These are phyloP conservation scores for Chlorella sp. DNA, from an alignment of 139 green algal genomes.

Conservation along the genomic window DNA sequence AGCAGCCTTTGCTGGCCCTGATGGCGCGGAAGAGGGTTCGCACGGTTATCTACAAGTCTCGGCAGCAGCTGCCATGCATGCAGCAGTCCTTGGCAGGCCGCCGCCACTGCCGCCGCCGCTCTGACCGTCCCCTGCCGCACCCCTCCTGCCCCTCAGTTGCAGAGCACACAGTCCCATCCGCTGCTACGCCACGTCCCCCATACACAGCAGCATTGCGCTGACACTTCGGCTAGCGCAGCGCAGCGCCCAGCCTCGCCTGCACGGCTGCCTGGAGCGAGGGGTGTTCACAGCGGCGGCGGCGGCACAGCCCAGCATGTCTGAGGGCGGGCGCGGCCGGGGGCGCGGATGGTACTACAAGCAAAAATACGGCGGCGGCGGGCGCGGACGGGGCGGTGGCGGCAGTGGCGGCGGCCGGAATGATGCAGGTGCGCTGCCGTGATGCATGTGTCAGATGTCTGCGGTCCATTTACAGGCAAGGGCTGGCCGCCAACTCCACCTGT, in stretches of 20 bases:
- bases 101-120: too few species aligned
- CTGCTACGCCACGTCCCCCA: too few species aligned
- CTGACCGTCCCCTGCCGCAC: too few species aligned
- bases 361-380: constrained; percentile 13
- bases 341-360: constrained; percentile 20
- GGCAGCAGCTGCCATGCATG: too few species aligned
- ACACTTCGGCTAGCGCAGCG: too few species aligned
- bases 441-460: not conserved
- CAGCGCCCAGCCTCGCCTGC: not conserved
- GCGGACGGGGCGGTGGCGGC: not conserved
- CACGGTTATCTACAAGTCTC: too few species aligned
- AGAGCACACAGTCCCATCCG: too few species aligned
- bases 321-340: not conserved
- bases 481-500: not conserved
- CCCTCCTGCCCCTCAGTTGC: too few species aligned
- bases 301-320: not conserved
- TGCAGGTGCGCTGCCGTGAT: not conserved
- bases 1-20: too few species aligned
- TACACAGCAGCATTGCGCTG: too few species aligned
- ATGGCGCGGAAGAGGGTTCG: too few species aligned
- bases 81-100: too few species aligned
- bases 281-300: not conserved
- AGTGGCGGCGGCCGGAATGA: not conserved
- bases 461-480: not conserved
- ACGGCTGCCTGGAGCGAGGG: not conserved